These are phyloP conservation scores for Macrolepiota albuminosa DNA, from an alignment of 768 basidiomycete genomes.

Conservation along the genomic window DNA sequence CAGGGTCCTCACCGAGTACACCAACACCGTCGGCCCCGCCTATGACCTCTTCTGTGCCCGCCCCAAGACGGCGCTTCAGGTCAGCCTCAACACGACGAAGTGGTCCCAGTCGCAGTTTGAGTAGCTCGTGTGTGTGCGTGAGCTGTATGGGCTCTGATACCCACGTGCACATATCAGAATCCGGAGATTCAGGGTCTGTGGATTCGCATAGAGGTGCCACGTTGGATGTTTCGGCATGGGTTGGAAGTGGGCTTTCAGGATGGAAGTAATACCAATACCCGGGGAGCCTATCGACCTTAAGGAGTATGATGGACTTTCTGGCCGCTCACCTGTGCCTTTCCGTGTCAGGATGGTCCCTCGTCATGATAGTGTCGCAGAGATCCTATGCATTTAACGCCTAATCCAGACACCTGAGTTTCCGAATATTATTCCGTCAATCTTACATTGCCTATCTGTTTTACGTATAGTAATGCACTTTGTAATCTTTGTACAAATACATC, in stretches of 20 bases:
- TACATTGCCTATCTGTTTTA: background rate
- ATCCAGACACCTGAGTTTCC: background rate
- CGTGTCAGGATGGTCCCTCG: conserved; percentile 28
- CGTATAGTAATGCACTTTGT: conserved; percentile 1
- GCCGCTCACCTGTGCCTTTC: conserved; percentile 41
- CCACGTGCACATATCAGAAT: background rate
- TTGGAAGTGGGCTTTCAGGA: conserved; percentile 28
- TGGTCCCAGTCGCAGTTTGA: conserved; percentile 34
- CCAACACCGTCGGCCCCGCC: conserved; percentile 14
- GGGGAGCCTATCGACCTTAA: conserved; percentile 39
- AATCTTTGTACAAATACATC: background rate
- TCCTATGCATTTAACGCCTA: conserved; percentile 13
- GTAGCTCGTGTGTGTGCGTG: conserved; percentile 28
- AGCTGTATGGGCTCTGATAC: conserved; percentile 14
- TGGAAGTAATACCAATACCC: conserved; percentile 35
- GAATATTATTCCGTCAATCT: background rate
- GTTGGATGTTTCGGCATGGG: conserved; percentile 26
- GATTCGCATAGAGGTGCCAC: conserved; percentile 1
- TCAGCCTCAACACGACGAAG: conserved; percentile 36
- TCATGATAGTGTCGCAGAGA: conserved; percentile 23
- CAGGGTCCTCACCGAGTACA: conserved; percentile 9
- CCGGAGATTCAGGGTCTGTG: conserved; percentile 5
- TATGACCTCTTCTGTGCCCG: conserved; percentile 30
- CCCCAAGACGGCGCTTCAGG: conserved; percentile 34
- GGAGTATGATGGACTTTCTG: conserved; percentile 44